Evolutionary conservation across 164 flowering plant genomes (phyloP), one percentile per base, ranked within the genome.

Genomic region (Tetracentron sinense): DNA sequence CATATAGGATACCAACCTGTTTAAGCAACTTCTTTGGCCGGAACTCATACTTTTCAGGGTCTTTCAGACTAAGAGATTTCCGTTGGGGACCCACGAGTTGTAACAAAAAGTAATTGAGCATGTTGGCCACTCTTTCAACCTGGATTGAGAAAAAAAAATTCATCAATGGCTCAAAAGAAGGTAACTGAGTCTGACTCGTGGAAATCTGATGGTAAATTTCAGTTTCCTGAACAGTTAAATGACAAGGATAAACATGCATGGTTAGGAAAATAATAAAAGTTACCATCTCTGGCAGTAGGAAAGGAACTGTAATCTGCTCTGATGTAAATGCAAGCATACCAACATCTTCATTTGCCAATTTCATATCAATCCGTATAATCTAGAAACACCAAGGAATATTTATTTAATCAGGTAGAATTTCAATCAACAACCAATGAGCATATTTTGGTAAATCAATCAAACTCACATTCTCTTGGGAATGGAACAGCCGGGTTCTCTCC

Each of bases 231-330:
- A 38, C 5, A 8, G 14, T n/a, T 38, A 38, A 3, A 38, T 38
- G 16, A n/a, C 3, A 11, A 42, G 28, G 23, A 56, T 30, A 51
- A 53, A 58, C 21, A 38, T 50, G 42, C 29, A 20, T 7, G 53
- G 30, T 3, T 20, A 14, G 11, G 20, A 46, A 35, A 17, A 64
- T 1, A 55, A 60, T 28, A 28, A 23, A 30, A 15, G 16, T 61
- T 80, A 94, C 99, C 99, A 95, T 95, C 78, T 95, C 99, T 27
- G 97, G 94, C 57, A 95, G 96, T 49, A 95, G 83, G 74, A 95
- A 92, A 58, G 99, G 99, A 31, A 77, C 88, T 19, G 90, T 84
- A 62, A 95, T 95, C 73, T 92, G 92, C 68, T 92, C 97, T 27
- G 99, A 84, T 23, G 97, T 95, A 72, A 92, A 95, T 58, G 94